Conservation (phyloP, 2,329 filamentous ascomycete species). For the Colletotrichum tofieldiae region DNA sequence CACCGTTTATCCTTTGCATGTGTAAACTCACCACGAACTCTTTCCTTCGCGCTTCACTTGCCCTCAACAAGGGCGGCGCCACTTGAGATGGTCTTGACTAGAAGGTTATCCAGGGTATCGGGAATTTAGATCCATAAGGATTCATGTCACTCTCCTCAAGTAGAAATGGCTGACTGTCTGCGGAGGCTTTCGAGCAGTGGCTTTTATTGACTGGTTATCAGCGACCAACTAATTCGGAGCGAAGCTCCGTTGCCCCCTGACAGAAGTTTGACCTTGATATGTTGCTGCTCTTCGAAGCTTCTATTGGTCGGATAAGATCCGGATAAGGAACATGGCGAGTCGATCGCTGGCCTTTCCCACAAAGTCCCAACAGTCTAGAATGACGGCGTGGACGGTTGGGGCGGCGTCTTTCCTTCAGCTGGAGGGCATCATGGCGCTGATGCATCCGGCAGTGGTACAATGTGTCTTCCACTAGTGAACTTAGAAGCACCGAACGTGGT, state of each 20-base stretch:
- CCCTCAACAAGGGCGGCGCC: not conserved
- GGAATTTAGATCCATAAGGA: no score
- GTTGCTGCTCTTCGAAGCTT: no score
- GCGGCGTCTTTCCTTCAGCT: not conserved
- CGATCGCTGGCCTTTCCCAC: not conserved
- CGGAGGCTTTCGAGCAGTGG: not conserved
- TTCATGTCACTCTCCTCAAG: not conserved
- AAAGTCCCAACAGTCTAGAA: not conserved
- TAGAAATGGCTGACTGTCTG: not conserved
- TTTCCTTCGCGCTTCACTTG: not conserved
- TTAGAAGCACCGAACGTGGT: conserved; percentile 5
- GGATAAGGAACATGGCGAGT: no score
- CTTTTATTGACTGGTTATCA: not conserved
- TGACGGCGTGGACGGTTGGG: not conserved
- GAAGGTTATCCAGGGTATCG: not conserved
- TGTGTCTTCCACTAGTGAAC: not conserved
- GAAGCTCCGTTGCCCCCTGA: not conserved
- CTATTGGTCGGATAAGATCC: not conserved
- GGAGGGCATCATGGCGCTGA: conserved; percentile 1
- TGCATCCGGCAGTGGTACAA: conserved; percentile 26
- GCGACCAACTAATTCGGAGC: no score
- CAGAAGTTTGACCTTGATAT: not conserved
- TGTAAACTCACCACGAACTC: no score
- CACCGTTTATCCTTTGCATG: not conserved
- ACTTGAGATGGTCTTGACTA: not conserved